Conservation (phyloP, 1,284 basidiomycete genomes). For the Marasmius fiardii region DNA sequence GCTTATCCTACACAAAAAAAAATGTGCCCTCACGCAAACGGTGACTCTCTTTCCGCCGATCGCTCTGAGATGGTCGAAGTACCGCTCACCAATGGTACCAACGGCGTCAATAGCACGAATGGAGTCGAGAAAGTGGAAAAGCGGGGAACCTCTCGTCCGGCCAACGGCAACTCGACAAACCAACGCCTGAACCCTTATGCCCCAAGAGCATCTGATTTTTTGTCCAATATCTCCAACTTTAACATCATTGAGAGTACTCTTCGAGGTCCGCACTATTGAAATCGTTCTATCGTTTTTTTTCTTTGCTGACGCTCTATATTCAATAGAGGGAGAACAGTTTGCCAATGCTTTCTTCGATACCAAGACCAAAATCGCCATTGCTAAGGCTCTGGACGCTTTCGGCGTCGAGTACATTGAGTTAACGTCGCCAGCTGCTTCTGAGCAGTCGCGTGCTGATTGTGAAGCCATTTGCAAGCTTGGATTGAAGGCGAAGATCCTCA, state of each 20-base stretch:
- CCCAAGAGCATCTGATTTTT: slow-evolving; percentile 85
- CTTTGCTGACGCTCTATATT: slow-evolving; percentile 1
- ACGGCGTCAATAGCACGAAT: slow-evolving; percentile 34
- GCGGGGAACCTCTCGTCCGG: slow-evolving; percentile 35
- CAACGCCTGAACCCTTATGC: slow-evolving; percentile 78
- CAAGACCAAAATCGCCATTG: slow-evolving; percentile 99
- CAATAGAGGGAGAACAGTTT: slow-evolving; percentile 95
- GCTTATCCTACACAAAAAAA: slow-evolving; percentile 7
- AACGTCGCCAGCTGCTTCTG: slow-evolving; percentile 96
- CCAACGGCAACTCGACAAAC: slow-evolving; percentile 29
- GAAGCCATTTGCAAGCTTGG: slow-evolving; percentile 99
- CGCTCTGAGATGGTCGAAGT: slow-evolving; percentile 66
- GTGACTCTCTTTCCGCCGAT: slow-evolving; percentile 41
- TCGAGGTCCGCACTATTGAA: slow-evolving; percentile 58
- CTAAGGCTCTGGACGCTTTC: slow-evolving; percentile 94
- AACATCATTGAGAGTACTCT: slow-evolving; percentile 97
- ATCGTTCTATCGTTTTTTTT: slow-evolving; percentile 3
- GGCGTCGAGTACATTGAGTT: slow-evolving; percentile 99
- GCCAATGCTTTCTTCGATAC: slow-evolving; percentile 99
- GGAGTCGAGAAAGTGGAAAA: slow-evolving; percentile 36
- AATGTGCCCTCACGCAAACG: slow-evolving; percentile 70
- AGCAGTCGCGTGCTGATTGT: slow-evolving; percentile 93
- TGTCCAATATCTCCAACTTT: slow-evolving; percentile 91
- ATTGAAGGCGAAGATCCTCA: slow-evolving; percentile 95
- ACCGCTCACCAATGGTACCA: slow-evolving; percentile 47